Conservation (phyloP, 495 filamentous ascomycete species). For the Neurospora sp. region DNA sequence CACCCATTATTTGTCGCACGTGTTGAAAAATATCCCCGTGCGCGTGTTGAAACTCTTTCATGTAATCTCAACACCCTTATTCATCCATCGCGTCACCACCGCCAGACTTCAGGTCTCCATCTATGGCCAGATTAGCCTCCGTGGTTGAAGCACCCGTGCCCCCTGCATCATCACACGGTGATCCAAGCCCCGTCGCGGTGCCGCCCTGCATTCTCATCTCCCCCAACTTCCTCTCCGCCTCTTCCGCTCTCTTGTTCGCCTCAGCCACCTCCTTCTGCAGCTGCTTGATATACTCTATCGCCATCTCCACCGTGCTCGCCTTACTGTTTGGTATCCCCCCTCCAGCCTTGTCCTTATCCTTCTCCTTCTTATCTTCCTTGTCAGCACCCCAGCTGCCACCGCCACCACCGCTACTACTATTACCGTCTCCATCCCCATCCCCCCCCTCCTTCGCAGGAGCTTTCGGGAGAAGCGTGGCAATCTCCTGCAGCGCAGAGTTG, state of each 20-base stretch:
- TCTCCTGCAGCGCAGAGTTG: conserved; percentile 87
- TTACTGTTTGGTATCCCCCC: conserved; percentile 63
- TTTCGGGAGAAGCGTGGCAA: conserved; percentile 68
- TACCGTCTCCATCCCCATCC: conserved; percentile 36
- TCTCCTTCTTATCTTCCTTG: conserved; percentile 23
- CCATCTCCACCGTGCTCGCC: conserved; percentile 90
- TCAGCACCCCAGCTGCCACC: conserved; percentile 9
- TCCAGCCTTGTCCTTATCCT: conserved; percentile 21
- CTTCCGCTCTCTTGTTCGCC: conserved; percentile 53
- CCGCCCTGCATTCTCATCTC: conserved; percentile 2
- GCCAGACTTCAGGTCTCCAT: not conserved
- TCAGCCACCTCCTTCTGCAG: conserved; percentile 65
- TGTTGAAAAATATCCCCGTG: not conserved
- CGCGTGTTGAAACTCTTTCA: not conserved
- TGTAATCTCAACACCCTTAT: not conserved
- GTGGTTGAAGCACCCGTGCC: not conserved
- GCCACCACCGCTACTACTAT: conserved; percentile 16
- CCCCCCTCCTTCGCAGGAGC: conserved; percentile 25
- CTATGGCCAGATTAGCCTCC: not conserved
- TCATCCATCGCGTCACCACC: not conserved
- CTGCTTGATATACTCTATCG: conserved; percentile 88
- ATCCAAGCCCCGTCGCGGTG: not conserved
- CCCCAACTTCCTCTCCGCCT: conserved; percentile 50
- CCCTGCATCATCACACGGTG: not conserved
- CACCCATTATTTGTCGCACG: not conserved